Base-by-base conservation (phyloP, 805 yeast species). In the Nakazawaea sp. region DNA sequence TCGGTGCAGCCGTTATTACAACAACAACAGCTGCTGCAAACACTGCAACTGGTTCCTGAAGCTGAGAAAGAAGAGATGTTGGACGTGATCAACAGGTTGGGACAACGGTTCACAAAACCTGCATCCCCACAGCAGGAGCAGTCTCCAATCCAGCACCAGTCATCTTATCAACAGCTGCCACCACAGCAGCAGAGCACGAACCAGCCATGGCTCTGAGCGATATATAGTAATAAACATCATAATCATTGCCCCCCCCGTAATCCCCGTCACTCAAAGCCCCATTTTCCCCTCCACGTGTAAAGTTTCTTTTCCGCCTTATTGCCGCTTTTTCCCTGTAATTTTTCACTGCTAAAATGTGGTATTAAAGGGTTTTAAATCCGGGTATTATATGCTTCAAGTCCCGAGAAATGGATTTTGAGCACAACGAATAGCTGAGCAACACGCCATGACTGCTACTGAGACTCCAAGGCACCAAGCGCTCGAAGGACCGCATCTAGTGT, bases 1-100 rank as follows among this genome's bases (percentile, higher is more conserved):
- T 32, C 30, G 30, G 34, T 54, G 44, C 41, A 43, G 38, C 38
- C 32, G 7, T 30, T 28, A 17, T 29, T 32, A 9, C 37, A 31
- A 12, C 38, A 31, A 17, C 38, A 35, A 27, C 47, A 38, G 28
- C 38, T 27, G 18, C 35, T 35, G 29, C 48, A 36, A 31, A 16
- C 11, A 24, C 18, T n/a, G 24, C 40, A 43, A 34, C 44, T 20
- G 30, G 35, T 33, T 20, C 40, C 31, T 27, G 29, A 27, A 20
- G 33, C 18, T 16, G 29, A 29, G n/a, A 16, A 21, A 29, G 24
- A 20, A 17, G 33, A 25, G 25, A 21, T 11, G 11, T 16, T 20
- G 37, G 17, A 20, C 27, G 27, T 8, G 13, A 19, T n/a, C 35
- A 30, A 23, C 26, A 23, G 26, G 26, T 6, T 13, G 31, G 8